Evolutionary conservation across 1,284 basidiomycete genomes (phyloP), one percentile per base, ranked within the genome.

Genomic region (Trichosporon sp.): DNA sequence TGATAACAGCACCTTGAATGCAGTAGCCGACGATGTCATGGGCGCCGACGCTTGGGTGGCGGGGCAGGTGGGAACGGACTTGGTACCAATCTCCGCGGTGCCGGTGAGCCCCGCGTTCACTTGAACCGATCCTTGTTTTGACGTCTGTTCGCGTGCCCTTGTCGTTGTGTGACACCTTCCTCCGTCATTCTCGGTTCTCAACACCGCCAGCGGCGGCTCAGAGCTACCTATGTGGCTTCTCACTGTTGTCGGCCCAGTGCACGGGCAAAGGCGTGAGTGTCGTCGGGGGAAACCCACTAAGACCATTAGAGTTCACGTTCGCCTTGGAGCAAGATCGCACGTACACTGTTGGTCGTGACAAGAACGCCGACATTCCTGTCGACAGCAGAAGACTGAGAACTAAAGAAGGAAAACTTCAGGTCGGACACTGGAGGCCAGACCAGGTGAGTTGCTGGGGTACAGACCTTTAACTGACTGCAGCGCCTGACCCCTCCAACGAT

Each of bases 181-280:
- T 37, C 35, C 35, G 35, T 37, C 35, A 37, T 10, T 37, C 35
- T 12, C 43, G 43, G 16, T 4, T 11, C 32, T 35, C 31, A 37
- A 35, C 14, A 37, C 59, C 32, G 59, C 59, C 59, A 63, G 35
- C 31, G 59, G 59, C 59, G 59, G 59, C 16, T 8, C 32, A 35
- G 59, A 7, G 59, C 11, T 31, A 59, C 51, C 43, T 12, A 83
- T 83, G 81, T 81, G 79, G 80, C 71, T 83, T 4, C 67, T 82
- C 66, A 80, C 76, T 32, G 80, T 77, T 11, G 74, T 79, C n/a
- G 81, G 81, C 14, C 72, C 77, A 14, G 78, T 83, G 2, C 75
- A 80, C 54, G 81, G 80, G 4, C 81, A 81, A 71, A 65, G 46
- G 6, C 68, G 81, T 83, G 59, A 75, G 79, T 69, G 8, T 16